Evolutionary conservation across 176 grass and related monocot species (phyloP), one percentile per base, ranked within the genome.

Genomic region (Rhynchospora tenuis): DNA sequence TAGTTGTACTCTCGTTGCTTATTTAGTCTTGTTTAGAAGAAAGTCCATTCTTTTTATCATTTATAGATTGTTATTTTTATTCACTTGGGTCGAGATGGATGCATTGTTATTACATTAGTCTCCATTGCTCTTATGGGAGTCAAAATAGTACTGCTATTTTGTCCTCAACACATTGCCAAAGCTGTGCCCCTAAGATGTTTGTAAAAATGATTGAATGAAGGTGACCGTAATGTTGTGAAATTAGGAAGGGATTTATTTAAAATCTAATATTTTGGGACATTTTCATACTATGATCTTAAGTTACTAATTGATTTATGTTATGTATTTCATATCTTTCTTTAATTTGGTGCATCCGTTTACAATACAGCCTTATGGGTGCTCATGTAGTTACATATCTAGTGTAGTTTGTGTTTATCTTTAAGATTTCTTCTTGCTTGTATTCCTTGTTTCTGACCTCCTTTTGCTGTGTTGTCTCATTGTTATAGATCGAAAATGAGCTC

Each of bases 401-500:
- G 17, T 46, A 71, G 48, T 77, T 56, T 29, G 26, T 77, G 31
- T 56, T 29, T 8, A 6, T 56, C 48, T 77, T 77, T 89, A 45
- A 10, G 48, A 86, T 80, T 82, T 83, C 64, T 63, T 77, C n/a
- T 14, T 83, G 51, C 17, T n/a, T 73, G 43, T 28, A 45, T 61
- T 86, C 48, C 19, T 89, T 64, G 22, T 14, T 88, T 61, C 11
- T 12, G 17, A 77, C 50, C 24, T 56, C 73, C 22, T 56, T 55
- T 31, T 74, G 22, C 22, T 27, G 12, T 28, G 11, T 51, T 4
- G 44, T 74, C 42, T 69, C 54, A 22, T 8, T 88, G 15, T 83
- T 84, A 17, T 19, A 94, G 93, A 57, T 85, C 86, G 43, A 75
- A 70, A 67, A 97, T 97, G 93, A 47, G 82, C 52, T 83, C 74